Percentiles rank a stretch among this genome's conserved stretches.
phyloP scores from a whole-genome alignment of 306 rosid species.

The Medicago arabica region DNA sequence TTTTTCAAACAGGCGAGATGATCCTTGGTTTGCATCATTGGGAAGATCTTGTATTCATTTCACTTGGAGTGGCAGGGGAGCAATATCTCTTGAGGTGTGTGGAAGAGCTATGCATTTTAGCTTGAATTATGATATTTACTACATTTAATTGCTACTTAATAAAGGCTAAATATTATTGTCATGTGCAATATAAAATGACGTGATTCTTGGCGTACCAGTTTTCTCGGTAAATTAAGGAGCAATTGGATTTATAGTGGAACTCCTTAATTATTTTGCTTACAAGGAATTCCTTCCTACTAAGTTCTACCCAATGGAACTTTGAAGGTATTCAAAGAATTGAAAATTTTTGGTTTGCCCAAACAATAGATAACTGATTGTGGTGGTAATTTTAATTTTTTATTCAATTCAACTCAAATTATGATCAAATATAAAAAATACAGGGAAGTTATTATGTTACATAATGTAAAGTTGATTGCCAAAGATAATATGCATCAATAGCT shows the following conservation, averaged over 20 bases:
- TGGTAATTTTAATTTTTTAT: conserved; percentile 30
- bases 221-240: conserved; percentile 20
- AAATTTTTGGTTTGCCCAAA: conserved; percentile 29
- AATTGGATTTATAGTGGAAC: conserved; percentile 23
- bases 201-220: conserved; percentile 17
- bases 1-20: conserved; percentile 71
- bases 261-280: conserved; percentile 22
- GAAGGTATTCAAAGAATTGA: conserved; percentile 21
- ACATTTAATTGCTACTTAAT: conserved; percentile 26
- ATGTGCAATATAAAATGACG: conserved; percentile 14
- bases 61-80: conserved; percentile 89
- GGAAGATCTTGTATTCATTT: conserved; percentile 92
- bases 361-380: conserved; percentile 16
- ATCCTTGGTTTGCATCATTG: conserved; percentile 90
- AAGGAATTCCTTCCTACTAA: conserved; percentile 7
- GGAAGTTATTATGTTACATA: conserved; percentile 5
- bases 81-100: conserved; percentile 86
- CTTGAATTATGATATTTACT: conserved; percentile 26
- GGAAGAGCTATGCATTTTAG: conserved; percentile 31
- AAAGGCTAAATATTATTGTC: conserved; percentile 2
- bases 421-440: not conserved
- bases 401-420: conserved; percentile 19
- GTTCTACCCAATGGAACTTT: not conserved
- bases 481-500: conserved; percentile 18
- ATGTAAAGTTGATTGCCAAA: conserved; percentile 15